A percentile compares a stretch with the other conserved stretches of the same genome.
These are phyloP conservation scores for Rutstroemia sydowiana DNA, from an alignment of 2,329 filamentous ascomycete genomes.

Conservation along the genomic window DNA sequence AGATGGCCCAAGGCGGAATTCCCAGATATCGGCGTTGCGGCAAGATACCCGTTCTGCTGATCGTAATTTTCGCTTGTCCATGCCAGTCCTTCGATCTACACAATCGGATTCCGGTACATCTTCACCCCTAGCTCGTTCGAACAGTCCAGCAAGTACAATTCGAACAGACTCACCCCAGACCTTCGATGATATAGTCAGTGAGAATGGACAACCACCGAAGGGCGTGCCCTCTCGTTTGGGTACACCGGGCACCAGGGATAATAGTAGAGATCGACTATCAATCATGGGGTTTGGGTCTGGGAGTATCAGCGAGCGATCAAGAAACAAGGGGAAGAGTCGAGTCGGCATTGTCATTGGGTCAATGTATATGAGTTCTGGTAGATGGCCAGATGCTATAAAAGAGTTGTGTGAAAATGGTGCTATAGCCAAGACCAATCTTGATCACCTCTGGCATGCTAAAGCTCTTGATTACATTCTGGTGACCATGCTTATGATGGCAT, in stretches of 20 bases:
- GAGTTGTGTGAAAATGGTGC: slow-evolving; percentile 75
- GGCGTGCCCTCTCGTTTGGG: slow-evolving; percentile 20
- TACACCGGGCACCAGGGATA: slow-evolving; percentile 18
- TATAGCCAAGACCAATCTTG: slow-evolving; percentile 70
- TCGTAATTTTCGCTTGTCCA: slow-evolving; percentile 68
- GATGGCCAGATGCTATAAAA: slow-evolving; percentile 81
- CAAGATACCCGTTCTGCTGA: slow-evolving; percentile 48
- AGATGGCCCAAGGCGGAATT: slow-evolving; percentile 44
- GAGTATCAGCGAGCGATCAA: slow-evolving; percentile 67
- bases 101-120: slow-evolving; percentile 26
- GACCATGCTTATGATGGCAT: slow-evolving; percentile 75
- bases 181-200: slow-evolving; percentile 24
- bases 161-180: slow-evolving; percentile 16
- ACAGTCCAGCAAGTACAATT: slow-evolving; percentile 28
- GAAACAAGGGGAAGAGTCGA: slow-evolving; percentile 74
- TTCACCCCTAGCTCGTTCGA: slow-evolving; percentile 31
- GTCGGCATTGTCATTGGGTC: slow-evolving; percentile 74
- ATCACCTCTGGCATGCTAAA: slow-evolving; percentile 97
- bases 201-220: slow-evolving; percentile 13
- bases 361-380: slow-evolving; percentile 79
- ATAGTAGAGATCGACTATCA: slow-evolving; percentile 44
- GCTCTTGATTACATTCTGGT: slow-evolving; percentile 82
- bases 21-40: slow-evolving; percentile 42
- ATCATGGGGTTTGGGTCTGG: slow-evolving; percentile 66
- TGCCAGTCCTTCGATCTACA: slow-evolving; percentile 51